These are phyloP conservation scores for Hygrophoropsis aurantiaca DNA, from an alignment of 768 basidiomycete genomes.

Conservation along the genomic window DNA sequence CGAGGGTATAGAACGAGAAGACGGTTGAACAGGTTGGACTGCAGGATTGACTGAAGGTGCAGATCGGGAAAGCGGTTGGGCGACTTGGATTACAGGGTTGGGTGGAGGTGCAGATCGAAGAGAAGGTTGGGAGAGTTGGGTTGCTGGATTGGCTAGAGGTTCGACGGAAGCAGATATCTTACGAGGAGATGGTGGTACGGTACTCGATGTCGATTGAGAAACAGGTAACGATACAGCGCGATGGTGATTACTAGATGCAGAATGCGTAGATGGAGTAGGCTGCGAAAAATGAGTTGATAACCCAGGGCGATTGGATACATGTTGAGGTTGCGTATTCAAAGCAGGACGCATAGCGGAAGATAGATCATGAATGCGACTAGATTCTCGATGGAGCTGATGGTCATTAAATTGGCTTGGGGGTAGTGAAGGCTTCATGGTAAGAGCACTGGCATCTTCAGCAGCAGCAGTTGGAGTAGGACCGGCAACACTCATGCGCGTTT, in stretches of 20 bases:
- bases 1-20: conserved; percentile 11
- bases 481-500: too few species aligned
- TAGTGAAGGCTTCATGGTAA: too few species aligned
- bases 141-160: too few species aligned
- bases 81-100: conserved; percentile 24
- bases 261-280: conserved; percentile 19
- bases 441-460: too few species aligned
- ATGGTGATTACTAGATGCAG: conserved; percentile 24
- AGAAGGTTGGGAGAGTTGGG: too few species aligned
- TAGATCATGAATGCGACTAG: conserved; percentile 21
- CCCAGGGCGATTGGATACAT: conserved; percentile 20
- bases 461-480: too few species aligned
- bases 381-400: conserved; percentile 15
- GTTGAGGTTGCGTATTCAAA: conserved; percentile 20
- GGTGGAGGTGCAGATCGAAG: conserved; percentile 1
- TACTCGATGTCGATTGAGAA: conserved; percentile 12
- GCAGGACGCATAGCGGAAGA: conserved; percentile 17
- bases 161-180: too few species aligned
- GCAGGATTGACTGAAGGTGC: too few species aligned
- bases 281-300: conserved; percentile 18
- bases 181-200: conserved; percentile 21
- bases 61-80: conserved; percentile 23
- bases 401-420: conserved; percentile 16
- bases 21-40: too few species aligned
- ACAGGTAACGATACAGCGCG: conserved; percentile 38